These are phyloP conservation scores for Trametes cingulata DNA, from an alignment of 768 basidiomycete species.

Conservation along the genomic window DNA sequence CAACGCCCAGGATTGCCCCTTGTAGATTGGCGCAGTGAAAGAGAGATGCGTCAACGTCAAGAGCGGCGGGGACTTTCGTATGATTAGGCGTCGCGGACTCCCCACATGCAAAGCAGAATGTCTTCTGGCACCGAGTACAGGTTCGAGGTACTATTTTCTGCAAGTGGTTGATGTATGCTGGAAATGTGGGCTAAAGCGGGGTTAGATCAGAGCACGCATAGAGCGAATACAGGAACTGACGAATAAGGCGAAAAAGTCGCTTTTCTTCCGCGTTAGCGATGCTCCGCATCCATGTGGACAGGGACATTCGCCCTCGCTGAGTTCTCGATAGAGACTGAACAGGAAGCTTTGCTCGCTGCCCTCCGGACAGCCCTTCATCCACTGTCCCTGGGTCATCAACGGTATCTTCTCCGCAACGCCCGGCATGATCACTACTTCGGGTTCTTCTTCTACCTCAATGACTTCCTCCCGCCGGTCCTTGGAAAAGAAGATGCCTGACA, in stretches of 20 bases:
- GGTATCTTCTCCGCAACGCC: conserved; percentile 49
- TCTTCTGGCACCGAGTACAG: conserved; percentile 45
- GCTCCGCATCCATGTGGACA: conserved; percentile 81
- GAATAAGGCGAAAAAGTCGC: conserved; percentile 81
- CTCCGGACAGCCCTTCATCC: conserved; percentile 98
- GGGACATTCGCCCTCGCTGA: conserved; percentile 59
- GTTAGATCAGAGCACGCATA: conserved; percentile 6
- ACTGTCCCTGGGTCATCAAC: conserved; percentile 85
- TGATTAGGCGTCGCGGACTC: conserved; percentile 37
- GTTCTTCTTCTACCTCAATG: conserved; percentile 86
- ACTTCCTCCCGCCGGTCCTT: conserved; percentile 92
- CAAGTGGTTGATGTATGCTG: conserved; percentile 66
- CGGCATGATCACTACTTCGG: conserved; percentile 50
- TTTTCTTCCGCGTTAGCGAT: conserved; percentile 58
- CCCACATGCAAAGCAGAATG: conserved; percentile 50
- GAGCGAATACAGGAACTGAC: conserved; percentile 52
- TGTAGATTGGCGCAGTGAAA: conserved; percentile 91
- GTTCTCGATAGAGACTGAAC: conserved; percentile 79
- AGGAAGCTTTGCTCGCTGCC: conserved; percentile 88
- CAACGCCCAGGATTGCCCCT: conserved; percentile 89
- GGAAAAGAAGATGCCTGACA: conserved; percentile 86
- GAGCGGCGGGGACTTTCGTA: conserved; percentile 27
- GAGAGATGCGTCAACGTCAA: conserved; percentile 54
- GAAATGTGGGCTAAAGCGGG: conserved; percentile 63
- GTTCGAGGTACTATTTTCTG: conserved; percentile 53